Evolutionary conservation across 208 protist genomes (phyloP).

Genomic region (Leishmania tropica): DNA sequence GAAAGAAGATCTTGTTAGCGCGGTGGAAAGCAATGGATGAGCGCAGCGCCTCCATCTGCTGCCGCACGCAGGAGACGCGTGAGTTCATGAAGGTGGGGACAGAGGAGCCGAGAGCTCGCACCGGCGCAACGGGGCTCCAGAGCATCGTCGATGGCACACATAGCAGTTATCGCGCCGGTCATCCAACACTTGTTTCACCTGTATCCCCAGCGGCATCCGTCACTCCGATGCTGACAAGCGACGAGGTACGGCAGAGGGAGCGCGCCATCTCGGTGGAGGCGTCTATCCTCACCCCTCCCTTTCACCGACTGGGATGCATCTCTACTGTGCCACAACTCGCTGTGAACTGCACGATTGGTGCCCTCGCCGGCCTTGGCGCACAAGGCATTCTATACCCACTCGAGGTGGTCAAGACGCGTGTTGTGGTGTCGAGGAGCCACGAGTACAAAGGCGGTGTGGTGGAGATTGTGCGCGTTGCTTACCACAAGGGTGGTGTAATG

Average conservation of each 20-base stretch:
- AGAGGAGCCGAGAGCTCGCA: neutral
- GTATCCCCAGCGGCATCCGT: neutral
- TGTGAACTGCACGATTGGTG: conserved; percentile 87
- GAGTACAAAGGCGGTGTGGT: conserved; percentile 76
- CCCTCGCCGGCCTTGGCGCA: conserved; percentile 80
- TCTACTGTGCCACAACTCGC: conserved; percentile 60
- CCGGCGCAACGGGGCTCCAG: neutral
- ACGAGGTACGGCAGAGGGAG: conserved; percentile 25
- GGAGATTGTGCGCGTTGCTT: conserved; percentile 60
- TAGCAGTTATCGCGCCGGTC: neutral
- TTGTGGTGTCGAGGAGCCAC: conserved; percentile 67
- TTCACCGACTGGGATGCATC: conserved; percentile 50
- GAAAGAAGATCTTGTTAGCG: conserved; percentile 20
- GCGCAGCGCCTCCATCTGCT: conserved; percentile 25
- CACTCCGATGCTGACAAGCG: neutral
- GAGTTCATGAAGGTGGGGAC: conserved; percentile 35
- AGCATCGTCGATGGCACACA: neutral
- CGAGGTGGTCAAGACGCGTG: conserved; percentile 92
- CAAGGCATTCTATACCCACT: conserved; percentile 90
- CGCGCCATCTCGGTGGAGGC: conserved; percentile 40
- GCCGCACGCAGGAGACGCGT: conserved; percentile 39
- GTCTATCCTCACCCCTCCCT: conserved; percentile 64
- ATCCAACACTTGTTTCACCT: neutral
- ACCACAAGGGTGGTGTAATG: conserved; percentile 64
- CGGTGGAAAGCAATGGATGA: conserved; percentile 33